Percentiles rank a stretch among this genome's conserved stretches.
Conservation (phyloP, 179 eudicot genomes). For the Nepenthes alata region DNA sequence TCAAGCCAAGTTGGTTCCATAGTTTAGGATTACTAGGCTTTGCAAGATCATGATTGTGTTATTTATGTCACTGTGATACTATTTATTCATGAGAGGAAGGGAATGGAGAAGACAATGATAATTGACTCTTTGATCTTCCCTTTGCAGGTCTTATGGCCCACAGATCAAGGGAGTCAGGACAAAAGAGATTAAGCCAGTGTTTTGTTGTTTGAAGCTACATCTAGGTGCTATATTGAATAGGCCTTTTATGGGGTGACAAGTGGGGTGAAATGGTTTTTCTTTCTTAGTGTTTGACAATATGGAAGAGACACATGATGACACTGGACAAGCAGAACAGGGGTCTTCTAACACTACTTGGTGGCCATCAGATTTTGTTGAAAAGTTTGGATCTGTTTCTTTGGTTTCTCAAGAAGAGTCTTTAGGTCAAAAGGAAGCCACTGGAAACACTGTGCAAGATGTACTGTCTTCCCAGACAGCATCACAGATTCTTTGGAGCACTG, state of each 20-base stretch:
- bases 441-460: conserved; percentile 32
- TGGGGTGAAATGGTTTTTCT: conserved; percentile 37
- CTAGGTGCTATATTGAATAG: conserved; percentile 7
- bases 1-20: neutral
- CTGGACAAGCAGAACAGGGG: conserved; percentile 56
- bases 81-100: too few species aligned
- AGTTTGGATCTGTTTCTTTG: conserved; percentile 67
- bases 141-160: conserved; percentile 38
- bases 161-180: conserved; percentile 13
- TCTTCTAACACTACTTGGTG: conserved; percentile 61
- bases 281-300: conserved; percentile 37
- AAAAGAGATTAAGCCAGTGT: conserved; percentile 17
- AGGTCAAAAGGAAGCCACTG: conserved; percentile 31
- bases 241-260: conserved; percentile 32
- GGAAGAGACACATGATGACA: conserved; percentile 58
- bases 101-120: too few species aligned
- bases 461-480: conserved; percentile 48
- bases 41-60: neutral
- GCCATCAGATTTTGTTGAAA: conserved; percentile 65
- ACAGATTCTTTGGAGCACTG: conserved; percentile 77
- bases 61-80: neutral
- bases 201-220: conserved; percentile 11
- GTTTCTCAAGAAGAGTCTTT: conserved; percentile 42
- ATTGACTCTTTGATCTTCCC: conserved; percentile 3
- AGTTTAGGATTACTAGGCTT: neutral